Conservation (phyloP, 2,329 filamentous ascomycete species). For the Madurella fahalii region DNA sequence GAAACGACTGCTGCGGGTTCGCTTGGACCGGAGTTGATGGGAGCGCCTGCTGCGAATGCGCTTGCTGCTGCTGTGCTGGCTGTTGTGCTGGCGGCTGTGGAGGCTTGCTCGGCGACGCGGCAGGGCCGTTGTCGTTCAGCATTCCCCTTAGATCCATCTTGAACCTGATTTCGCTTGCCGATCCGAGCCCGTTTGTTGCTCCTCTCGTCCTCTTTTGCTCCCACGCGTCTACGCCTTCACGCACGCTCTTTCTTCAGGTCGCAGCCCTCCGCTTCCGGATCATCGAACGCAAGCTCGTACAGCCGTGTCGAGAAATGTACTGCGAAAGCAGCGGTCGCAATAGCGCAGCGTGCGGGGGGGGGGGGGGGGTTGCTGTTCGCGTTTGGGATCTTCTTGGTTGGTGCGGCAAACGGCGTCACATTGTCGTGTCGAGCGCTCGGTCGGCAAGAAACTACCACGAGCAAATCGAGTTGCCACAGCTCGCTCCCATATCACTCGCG, state of each 20-base stretch:
- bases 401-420: conserved; percentile 24
- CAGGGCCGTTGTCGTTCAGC: conserved; percentile 48
- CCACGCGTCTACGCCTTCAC: conserved; percentile 7
- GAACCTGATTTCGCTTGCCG: not conserved
- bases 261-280: conserved; percentile 9
- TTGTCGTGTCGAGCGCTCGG: conserved; percentile 21
- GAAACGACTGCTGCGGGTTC: conserved; percentile 41
- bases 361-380: conserved; percentile 3
- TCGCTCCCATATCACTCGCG: conserved; percentile 20
- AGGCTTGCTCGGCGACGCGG: conserved; percentile 28
- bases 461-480: conserved; percentile 8
- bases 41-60: conserved; percentile 23
- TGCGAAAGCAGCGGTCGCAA: not conserved
- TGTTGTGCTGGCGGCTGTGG: conserved; percentile 21
- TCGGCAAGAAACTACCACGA: conserved; percentile 10
- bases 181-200: not conserved
- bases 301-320: not conserved
- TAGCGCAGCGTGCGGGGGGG: not conserved
- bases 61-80: conserved; percentile 27
- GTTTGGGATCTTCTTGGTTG: conserved; percentile 1
- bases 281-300: conserved; percentile 11
- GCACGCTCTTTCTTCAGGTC: conserved; percentile 5
- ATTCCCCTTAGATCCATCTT: conserved; percentile 52
- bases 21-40: conserved; percentile 26
- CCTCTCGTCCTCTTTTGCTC: not conserved